Percentiles rank a stretch among this genome's conserved stretches.
Conservation (phyloP, 176 grass and related monocot species). For the Triticum aestivum region IWGSC_CS_RefSeq_v2.1 NC_057802.1:40605486-40605985, state of each 20-base stretch:
- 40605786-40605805: neutral
- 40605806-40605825: neutral
- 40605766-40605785: neutral
- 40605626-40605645: too few species aligned
- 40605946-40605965: neutral
- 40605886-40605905: neutral
- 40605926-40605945: neutral
- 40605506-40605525: too few species aligned
- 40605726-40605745: constrained; percentile 1
- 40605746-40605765: neutral
- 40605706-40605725: neutral
- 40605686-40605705: neutral
- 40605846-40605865: neutral
- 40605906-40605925: too few species aligned
- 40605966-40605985: too few species aligned
- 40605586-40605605: too few species aligned
- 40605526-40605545: too few species aligned
- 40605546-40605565: too few species aligned
- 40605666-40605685: too few species aligned
- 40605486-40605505: too few species aligned
- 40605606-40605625: too few species aligned
- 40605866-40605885: neutral
- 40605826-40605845: neutral
- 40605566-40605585: too few species aligned
- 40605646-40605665: too few species aligned